Base-by-base conservation (phyloP, 1,284 basidiomycete species). In the Heterobasidion occidentale region DNA sequence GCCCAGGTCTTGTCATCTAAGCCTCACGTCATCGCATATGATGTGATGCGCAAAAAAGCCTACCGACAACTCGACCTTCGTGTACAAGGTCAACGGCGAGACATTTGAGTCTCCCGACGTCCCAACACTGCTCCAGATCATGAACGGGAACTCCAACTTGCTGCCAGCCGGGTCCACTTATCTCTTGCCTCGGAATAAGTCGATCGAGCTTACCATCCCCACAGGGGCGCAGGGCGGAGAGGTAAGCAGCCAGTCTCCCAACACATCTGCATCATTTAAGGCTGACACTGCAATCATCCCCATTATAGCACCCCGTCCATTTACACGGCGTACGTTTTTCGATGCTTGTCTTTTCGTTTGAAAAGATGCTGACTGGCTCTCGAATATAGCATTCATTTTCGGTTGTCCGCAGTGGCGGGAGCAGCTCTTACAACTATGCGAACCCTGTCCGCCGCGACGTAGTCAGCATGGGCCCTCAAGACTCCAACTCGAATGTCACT, bases 111-210 rank as follows among this genome's bases (percentile, higher is more conserved):
- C 63, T 1, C 69, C 69, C 1, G 62, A 58, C 27, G 63, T 70
- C 6, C 72, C 71, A 2, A 64, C 70, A 2, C 65, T 75, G 2
- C 65, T 74, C 1, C 71, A 73, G 59, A 71, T 74, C 55, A 57
- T 73, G 33, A 67, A 64, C 48, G 71, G 71, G 5, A 62, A 67
- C 2, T 62, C 64, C 17, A 61, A 67, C n/a, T 57, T 73, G 4
- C 59, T 74, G 2, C 69, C 71, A 3, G 19, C 54, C 1, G 68
- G 71, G 17, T 65, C 64, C 27, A 59, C 72, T 7, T 68, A 67
- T 46, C 36, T 46, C 36, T 60, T 72, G 7, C 64, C 65, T 3
- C 56, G 55, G 35, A 67, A 74, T 57, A 66, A 67, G 51, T 65
- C 65, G 8, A 68, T 75, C 33, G 68, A 76, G 58, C 44, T 75